Percentiles rank a stretch among this genome's conserved stretches.
phyloP scores from a whole-genome alignment of 331 rosid genomes.

The Stylosanthes scabra region DNA sequence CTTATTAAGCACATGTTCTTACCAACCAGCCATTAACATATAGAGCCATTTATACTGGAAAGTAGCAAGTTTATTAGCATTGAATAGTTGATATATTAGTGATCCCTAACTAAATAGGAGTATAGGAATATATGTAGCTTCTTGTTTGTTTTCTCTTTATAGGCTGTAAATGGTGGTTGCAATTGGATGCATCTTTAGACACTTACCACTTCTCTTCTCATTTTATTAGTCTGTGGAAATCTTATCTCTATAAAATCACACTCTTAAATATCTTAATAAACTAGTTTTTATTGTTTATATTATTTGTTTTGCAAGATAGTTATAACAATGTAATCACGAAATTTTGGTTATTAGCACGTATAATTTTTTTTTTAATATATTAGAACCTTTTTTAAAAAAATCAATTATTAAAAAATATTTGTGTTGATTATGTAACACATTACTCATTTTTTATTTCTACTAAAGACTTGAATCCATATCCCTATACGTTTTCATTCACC shows the following conservation, averaged over 20 bases:
- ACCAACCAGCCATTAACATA: neutral
- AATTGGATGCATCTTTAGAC: constrained; percentile 38
- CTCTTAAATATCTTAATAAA: neutral
- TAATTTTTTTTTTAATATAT: too few relatives aligned
- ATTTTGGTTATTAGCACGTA: too few relatives aligned
- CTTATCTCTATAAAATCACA: too few relatives aligned
- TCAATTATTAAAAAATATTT: too few relatives aligned
- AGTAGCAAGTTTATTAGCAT: too few relatives aligned
- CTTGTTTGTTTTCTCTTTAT: constrained; percentile 27
- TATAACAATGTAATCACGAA: too few relatives aligned
- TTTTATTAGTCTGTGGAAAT: too few relatives aligned
- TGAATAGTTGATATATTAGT: too few relatives aligned
- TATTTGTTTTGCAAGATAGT: too few relatives aligned
- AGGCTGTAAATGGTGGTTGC: constrained; percentile 37
- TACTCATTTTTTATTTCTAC: neutral
- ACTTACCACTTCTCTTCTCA: constrained; percentile 27
- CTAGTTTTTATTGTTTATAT: too few relatives aligned
- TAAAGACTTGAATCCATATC: neutral
- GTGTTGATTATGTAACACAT: too few relatives aligned
- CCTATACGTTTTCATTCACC: neutral
- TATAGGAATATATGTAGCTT: neutral
- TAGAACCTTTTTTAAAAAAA: too few relatives aligned
- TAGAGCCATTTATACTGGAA: neutral
- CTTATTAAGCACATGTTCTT: neutral
- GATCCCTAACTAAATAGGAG: neutral